Percentiles rank a stretch among this genome's conserved stretches.
phyloP scores from a whole-genome alignment of 2,329 filamentous ascomycete species.

The Neocatenulostroma microsporum region DNA sequence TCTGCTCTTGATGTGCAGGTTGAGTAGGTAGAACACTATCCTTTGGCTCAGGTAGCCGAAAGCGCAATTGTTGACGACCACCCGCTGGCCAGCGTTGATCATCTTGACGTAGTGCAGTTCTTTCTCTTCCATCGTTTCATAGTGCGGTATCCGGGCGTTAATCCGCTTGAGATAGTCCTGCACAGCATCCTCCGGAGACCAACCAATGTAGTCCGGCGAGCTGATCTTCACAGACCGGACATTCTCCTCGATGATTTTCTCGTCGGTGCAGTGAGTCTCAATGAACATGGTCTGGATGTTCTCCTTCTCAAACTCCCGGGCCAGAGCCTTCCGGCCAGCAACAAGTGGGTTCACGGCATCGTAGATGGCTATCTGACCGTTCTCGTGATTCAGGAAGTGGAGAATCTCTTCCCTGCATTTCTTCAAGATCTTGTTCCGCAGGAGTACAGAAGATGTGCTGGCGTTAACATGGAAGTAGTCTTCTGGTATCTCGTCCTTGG shows the following conservation, averaged over 20 bases:
- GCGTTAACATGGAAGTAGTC: conserved; percentile 98
- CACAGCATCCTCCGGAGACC: conserved; percentile 87
- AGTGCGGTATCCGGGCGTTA: conserved; percentile 84
- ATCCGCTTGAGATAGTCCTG: conserved; percentile 86
- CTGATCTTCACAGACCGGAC: conserved; percentile 96
- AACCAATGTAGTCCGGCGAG: conserved; percentile 90
- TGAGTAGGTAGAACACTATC: conserved; percentile 97
- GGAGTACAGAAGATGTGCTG: conserved; percentile 80
- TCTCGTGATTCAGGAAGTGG: conserved; percentile 90
- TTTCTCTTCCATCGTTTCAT: conserved; percentile 90
- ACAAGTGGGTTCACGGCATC: conserved; percentile 93
- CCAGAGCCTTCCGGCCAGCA: conserved; percentile 70
- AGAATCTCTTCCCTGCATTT: conserved; percentile 97
- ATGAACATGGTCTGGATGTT: conserved; percentile 95
- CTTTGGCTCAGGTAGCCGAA: conserved; percentile 95
- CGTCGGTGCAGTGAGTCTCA: conserved; percentile 89
- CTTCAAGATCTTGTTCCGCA: conserved; percentile 94
- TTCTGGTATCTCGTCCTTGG: conserved; percentile 76
- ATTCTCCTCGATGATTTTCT: conserved; percentile 90
- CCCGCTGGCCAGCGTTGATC: conserved; percentile 91
- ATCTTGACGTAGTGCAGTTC: conserved; percentile 98
- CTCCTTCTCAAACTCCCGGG: conserved; percentile 96
- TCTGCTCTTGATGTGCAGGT: conserved; percentile 90
- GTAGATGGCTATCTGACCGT: conserved; percentile 96
- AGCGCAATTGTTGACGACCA: conserved; percentile 93